phyloP scores from a whole-genome alignment of 179 eudicot genomes.

The Beta lomatogona region DNA sequence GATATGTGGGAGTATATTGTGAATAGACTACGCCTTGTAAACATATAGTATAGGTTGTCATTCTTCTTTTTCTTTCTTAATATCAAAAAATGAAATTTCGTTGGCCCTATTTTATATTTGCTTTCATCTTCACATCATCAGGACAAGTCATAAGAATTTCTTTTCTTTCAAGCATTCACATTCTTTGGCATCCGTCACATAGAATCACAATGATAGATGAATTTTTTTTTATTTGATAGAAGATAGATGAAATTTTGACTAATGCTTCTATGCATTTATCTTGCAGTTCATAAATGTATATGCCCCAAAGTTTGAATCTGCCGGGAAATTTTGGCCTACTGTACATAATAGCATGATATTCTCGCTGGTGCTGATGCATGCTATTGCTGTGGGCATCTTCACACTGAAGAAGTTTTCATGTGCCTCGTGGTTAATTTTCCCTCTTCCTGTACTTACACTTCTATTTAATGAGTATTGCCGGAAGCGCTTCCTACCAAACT shows the following conservation, averaged over 20 bases:
- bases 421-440: constrained; percentile 51
- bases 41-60: no score
- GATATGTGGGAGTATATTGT: neutral
- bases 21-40: no score
- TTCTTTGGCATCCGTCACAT: neutral
- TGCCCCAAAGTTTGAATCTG: constrained; percentile 65
- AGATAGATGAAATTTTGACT: neutral
- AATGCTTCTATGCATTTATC: constrained; percentile 14
- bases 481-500: constrained; percentile 69
- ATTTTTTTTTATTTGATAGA: no score
- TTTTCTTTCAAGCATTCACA: neutral
- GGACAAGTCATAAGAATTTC: neutral
- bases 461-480: constrained; percentile 75
- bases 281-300: constrained; percentile 74
- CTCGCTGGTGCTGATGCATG: constrained; percentile 69
- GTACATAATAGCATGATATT: constrained; percentile 71
- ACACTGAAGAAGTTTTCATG: constrained; percentile 54
- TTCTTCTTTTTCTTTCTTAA: neutral
- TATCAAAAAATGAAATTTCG: neutral
- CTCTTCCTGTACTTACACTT: constrained; percentile 68
- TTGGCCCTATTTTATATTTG: neutral
- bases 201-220: neutral
- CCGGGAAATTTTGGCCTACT: constrained; percentile 71
- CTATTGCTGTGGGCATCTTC: constrained; percentile 71
- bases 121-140: neutral